phyloP scores from a whole-genome alignment of 306 rosid genomes.

The Inga laurina region DNA sequence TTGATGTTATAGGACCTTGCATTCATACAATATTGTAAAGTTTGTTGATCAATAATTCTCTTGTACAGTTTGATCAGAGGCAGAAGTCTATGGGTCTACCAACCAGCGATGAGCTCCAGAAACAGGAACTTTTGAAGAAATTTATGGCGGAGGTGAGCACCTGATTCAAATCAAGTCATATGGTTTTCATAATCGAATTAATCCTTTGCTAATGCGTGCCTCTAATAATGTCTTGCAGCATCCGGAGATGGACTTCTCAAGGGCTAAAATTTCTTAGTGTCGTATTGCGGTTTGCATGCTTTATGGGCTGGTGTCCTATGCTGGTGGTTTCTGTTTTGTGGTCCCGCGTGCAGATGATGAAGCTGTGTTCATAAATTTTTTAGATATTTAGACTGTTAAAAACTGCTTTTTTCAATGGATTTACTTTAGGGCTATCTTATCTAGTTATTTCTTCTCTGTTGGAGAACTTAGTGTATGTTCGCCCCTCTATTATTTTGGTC shows the following conservation, averaged over 20 bases:
- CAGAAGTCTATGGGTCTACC: constrained; percentile 78
- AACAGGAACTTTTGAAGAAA: constrained; percentile 68
- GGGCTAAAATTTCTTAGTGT: constrained; percentile 54
- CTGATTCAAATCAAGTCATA: neutral
- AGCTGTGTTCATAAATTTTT: too few relatives aligned
- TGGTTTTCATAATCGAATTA: neutral
- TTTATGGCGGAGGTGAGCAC: constrained; percentile 63
- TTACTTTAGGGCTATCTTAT: too few relatives aligned
- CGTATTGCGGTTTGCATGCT: neutral
- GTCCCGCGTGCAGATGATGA: too few relatives aligned
- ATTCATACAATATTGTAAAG: neutral
- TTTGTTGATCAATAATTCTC: neutral
- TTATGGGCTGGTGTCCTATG: neutral
- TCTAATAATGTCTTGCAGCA: constrained; percentile 45
- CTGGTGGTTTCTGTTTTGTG: neutral
- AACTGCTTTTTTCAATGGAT: too few relatives aligned
- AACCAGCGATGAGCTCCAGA: constrained; percentile 70
- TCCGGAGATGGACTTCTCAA: constrained; percentile 78
- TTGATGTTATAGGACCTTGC: neutral
- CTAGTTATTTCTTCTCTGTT: too few relatives aligned
- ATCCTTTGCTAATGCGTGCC: neutral
- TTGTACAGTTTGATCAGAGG: constrained; percentile 71
- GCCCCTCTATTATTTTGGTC: too few relatives aligned
- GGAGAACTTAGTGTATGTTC: too few relatives aligned
- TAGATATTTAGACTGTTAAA: too few relatives aligned